Base-by-base conservation (phyloP, 164 flowering plant genomes). In the Saururus chinensis region DNA sequence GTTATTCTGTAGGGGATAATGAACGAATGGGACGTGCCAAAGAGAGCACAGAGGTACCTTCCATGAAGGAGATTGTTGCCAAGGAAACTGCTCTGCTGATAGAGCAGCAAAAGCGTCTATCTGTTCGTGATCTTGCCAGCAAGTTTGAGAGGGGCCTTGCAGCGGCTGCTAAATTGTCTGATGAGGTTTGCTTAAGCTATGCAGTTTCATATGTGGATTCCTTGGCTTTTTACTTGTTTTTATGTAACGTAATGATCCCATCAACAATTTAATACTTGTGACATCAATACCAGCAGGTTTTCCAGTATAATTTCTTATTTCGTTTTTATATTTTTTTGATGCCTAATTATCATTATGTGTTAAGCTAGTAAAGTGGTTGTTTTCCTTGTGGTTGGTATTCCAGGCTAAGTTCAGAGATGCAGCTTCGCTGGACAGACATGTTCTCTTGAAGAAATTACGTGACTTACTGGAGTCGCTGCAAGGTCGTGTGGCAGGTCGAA, bases 91-190 rank as follows among this genome's bases (percentile, higher is more conserved):
- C 82, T 10, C 79, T 81, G 71, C 70, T 95, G 57, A 66, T 89
- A 40, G 96, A 87, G 70, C 99, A 95, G 76, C 96, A 91, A 69
- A 87, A 84, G 73, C 92, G 97, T 51, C 76, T 90, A 60, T 95
- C 99, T 1, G 99, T 95, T 61, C 95, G 97, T 21, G 99, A 91
- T 69, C 93, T 95, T 70, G 95, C 99, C 24, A 80, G 75, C 63
- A 91, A 91, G 77, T 95, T 95, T 69, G 99, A 95, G 77, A 84
- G 84, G 73, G 95, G 95, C 60, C 76, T 95, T 74, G 79, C 93
- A 73, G 83, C 89, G 65, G 97, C 97, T 60, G 80, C 87, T 25
- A 88, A 91, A 67, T 75, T 90, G 77, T 79, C 96, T 26, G 82
- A 82, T 60, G 97, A 95, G 99, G 99, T 92, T 70, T 57, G 49